Evolutionary conservation across 139 green algal genomes (phyloP).

Genomic region (Chlamydomonas asymmetrica): DNA sequence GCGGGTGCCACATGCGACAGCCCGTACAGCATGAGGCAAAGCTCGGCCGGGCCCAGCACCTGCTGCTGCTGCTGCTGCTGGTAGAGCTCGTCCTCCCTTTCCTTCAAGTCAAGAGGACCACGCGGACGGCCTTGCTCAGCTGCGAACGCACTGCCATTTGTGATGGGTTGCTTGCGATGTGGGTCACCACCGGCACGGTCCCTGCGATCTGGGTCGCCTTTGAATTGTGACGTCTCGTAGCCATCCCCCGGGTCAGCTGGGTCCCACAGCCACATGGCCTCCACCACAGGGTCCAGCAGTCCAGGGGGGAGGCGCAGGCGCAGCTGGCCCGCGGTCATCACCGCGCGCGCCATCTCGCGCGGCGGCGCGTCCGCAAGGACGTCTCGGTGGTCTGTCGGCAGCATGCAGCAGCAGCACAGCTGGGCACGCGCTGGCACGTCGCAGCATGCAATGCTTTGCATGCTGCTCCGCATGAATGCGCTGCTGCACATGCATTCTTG

Average conservation of each 20-base stretch:
- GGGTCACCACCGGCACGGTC: background rate
- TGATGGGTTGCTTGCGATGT: background rate
- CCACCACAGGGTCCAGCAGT: conserved; percentile 4
- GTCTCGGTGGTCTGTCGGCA: conserved; percentile 1
- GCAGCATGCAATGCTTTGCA: too few species aligned
- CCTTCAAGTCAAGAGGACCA: background rate
- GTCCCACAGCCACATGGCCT: conserved; percentile 32
- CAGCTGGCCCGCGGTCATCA: conserved; percentile 15
- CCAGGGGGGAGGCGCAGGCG: background rate
- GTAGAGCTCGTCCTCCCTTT: background rate
- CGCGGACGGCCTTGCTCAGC: background rate
- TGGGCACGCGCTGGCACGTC: too few species aligned
- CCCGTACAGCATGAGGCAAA: conserved; percentile 30
- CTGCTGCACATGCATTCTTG: too few species aligned
- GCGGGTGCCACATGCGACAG: conserved; percentile 13
- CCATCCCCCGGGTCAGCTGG: conserved; percentile 9
- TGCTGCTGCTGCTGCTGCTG: background rate
- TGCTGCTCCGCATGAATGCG: too few species aligned
- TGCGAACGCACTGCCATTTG: too few species aligned
- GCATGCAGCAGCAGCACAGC: too few species aligned
- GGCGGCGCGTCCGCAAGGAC: conserved; percentile 22
- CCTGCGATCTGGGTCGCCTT: background rate
- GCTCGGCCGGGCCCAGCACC: conserved; percentile 5
- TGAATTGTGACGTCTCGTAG: too few species aligned
- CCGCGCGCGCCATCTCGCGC: background rate